These are phyloP conservation scores for Sechiopsis laciniata DNA, from an alignment of 306 rosid species.

Conservation along the genomic window DNA sequence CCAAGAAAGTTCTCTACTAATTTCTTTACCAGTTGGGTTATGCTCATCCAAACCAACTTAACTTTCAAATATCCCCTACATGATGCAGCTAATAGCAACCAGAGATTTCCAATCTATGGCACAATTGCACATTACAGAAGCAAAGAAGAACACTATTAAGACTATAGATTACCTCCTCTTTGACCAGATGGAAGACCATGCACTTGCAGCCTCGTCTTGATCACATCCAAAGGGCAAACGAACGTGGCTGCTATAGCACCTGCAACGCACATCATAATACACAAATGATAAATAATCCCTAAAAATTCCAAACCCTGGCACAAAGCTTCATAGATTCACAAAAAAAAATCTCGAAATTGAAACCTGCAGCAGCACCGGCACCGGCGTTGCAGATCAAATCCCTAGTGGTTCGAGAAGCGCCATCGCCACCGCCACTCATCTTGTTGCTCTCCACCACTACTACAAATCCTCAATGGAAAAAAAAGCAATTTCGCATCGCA, in stretches of 20 bases:
- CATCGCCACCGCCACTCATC: constrained; percentile 46
- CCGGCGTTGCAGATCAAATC: constrained; percentile 57
- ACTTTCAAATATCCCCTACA: neutral
- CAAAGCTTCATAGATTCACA: neutral
- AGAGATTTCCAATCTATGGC: neutral
- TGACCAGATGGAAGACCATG: constrained; percentile 77
- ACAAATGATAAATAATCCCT: neutral
- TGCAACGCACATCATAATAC: constrained; percentile 29
- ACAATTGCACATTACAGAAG: neutral
- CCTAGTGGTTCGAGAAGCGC: constrained; percentile 28
- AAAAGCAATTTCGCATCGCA: constrained; percentile 22
- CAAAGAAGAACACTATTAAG: neutral
- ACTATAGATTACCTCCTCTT: constrained; percentile 54
- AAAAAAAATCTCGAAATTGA: constrained; percentile 29
- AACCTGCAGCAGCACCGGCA: constrained; percentile 92
- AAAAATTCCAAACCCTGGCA: neutral
- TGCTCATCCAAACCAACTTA: neutral
- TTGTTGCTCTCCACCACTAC: constrained; percentile 6
- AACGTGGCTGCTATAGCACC: constrained; percentile 94
- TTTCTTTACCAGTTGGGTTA: neutral
- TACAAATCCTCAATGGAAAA: neutral
- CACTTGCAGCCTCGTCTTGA: constrained; percentile 95
- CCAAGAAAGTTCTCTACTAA: neutral
- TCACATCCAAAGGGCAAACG: constrained; percentile 93
- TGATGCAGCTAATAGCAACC: neutral